A percentile compares a stretch with the other conserved stretches of the same genome.
Evolutionary conservation across 2,329 filamentous ascomycete species (phyloP).

Genomic region (Microsporum ferrugineum): DNA sequence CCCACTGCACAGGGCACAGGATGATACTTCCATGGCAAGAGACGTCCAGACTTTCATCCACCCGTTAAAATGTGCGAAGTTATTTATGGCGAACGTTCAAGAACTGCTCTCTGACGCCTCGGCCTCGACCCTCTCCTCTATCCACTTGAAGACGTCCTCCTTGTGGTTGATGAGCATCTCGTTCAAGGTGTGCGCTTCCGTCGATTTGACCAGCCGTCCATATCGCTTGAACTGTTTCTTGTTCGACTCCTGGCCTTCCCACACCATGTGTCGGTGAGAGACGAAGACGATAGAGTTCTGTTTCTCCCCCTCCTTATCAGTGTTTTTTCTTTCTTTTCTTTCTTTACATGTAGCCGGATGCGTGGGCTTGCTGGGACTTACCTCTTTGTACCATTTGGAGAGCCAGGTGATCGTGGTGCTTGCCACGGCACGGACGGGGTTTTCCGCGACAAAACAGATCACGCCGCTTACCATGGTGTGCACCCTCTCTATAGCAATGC

Average conservation of each 20-base stretch:
- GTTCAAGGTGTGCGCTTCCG: constrained; percentile 35
- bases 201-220: constrained; percentile 41
- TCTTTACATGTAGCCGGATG: neutral
- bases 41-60: no score
- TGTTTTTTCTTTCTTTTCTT: neutral
- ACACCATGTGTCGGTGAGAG: constrained; percentile 61
- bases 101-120: constrained; percentile 5
- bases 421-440: constrained; percentile 64
- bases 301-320: neutral
- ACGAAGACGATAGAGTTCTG: constrained; percentile 69
- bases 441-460: constrained; percentile 67
- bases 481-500: constrained; percentile 40
- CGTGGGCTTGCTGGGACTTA: constrained; percentile 20
- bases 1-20: no score
- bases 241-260: constrained; percentile 51
- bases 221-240: constrained; percentile 48
- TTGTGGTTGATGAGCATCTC: constrained; percentile 48
- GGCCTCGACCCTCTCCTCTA: constrained; percentile 30
- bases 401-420: constrained; percentile 59
- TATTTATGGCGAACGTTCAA: neutral
- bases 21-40: no score
- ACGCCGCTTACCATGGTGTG: constrained; percentile 58
- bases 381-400: constrained; percentile 68
- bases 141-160: constrained; percentile 38
- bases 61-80: no score